Evolutionary conservation across 768 basidiomycete genomes (phyloP).

Genomic region (Serpula lacrymans): DNA sequence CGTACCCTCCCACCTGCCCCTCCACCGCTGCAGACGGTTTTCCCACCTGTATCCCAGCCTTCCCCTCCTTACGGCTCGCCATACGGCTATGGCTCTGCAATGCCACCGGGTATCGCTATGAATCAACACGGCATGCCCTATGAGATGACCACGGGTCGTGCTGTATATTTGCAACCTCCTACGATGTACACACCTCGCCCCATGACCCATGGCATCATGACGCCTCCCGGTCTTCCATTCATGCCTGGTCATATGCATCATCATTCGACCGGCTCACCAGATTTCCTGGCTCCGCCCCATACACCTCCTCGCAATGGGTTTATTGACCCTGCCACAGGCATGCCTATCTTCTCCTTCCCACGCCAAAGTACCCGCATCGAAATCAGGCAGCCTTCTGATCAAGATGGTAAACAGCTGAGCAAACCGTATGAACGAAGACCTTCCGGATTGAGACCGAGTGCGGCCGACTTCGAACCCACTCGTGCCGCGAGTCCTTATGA

Average conservation of each 20-base stretch:
- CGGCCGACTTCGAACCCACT: constrained; percentile 48
- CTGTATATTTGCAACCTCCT: constrained; percentile 66
- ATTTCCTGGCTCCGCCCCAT: constrained; percentile 56
- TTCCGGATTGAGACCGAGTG: constrained; percentile 47
- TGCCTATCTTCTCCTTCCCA: constrained; percentile 72
- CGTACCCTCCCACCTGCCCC: constrained; percentile 35
- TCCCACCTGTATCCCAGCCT: constrained; percentile 35
- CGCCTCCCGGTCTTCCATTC: constrained; percentile 47
- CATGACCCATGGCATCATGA: constrained; percentile 52
- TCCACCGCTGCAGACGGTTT: constrained; percentile 43
- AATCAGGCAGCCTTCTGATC: constrained; percentile 59
- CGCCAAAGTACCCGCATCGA: constrained; percentile 69
- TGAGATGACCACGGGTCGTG: constrained; percentile 78
- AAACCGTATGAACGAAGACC: constrained; percentile 28
- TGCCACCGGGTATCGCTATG: constrained; percentile 72
- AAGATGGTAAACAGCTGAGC: constrained; percentile 17
- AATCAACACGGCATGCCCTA: constrained; percentile 78
- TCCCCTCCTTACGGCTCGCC: constrained; percentile 69
- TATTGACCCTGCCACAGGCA: constrained; percentile 62
- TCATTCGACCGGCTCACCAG: constrained; percentile 56
- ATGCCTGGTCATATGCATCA: constrained; percentile 63
- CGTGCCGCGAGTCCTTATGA: constrained; percentile 26
- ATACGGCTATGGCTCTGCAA: constrained; percentile 51
- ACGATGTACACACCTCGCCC: constrained; percentile 69
- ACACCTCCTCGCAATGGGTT: constrained; percentile 62